Conservation (phyloP, 345 rosid species). For the Populus simonii region DNA sequence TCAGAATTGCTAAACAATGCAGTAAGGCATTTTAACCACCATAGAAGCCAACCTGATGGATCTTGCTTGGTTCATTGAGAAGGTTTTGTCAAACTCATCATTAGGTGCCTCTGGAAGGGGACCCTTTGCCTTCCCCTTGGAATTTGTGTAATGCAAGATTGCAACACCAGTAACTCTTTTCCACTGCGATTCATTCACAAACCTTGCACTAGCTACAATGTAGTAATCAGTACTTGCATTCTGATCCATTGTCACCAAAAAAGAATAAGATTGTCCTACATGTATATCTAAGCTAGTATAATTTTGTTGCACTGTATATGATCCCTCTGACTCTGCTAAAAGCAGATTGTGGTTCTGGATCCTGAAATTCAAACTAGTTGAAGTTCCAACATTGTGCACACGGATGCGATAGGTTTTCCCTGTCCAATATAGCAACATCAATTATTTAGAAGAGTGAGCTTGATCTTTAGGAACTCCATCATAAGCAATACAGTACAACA, state of each 20-base stretch:
- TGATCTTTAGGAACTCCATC: conserved; percentile 1
- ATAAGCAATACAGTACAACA: background rate
- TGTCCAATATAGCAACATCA: conserved; percentile 30
- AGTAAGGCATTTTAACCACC: background rate
- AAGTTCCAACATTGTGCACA: conserved; percentile 87
- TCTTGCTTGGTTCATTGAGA: conserved; percentile 99
- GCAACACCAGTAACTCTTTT: conserved; percentile 94
- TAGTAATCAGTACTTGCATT: conserved; percentile 96
- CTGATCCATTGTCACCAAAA: conserved; percentile 91
- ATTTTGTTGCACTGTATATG: conserved; percentile 95
- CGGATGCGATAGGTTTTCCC: conserved; percentile 88
- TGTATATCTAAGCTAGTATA: conserved; percentile 97
- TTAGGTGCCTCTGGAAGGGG: conserved; percentile 80
- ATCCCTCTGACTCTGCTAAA: conserved; percentile 89
- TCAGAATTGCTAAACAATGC: background rate
- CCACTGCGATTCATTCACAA: conserved; percentile 87
- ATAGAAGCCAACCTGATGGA: conserved; percentile 72
- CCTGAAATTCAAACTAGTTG: conserved; percentile 93
- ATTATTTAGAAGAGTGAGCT: background rate
- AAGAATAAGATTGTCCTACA: conserved; percentile 89
- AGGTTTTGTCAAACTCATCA: conserved; percentile 84
- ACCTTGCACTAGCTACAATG: conserved; percentile 93
- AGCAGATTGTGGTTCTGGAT: conserved; percentile 90
- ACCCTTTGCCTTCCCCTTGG: conserved; percentile 89
- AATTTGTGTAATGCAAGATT: conserved; percentile 82